Evolutionary conservation across 2,329 filamentous ascomycete genomes (phyloP).

Genomic region (Colletotrichum noveboracense): DNA sequence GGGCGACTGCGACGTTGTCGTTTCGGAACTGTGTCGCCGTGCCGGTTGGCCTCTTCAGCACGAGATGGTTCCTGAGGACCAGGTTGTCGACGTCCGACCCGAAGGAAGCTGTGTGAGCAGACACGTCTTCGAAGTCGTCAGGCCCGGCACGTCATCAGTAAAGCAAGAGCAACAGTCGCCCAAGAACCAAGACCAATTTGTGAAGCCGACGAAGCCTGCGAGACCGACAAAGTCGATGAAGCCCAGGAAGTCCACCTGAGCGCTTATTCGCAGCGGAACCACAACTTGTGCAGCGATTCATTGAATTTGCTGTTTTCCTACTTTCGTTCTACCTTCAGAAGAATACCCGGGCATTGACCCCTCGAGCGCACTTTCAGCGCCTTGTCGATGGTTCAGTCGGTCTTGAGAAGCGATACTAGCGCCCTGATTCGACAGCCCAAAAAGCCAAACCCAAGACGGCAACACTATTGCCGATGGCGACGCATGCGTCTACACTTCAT

Average conservation of each 20-base stretch:
- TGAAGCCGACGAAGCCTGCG: constrained; percentile 5
- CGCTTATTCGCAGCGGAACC: background rate
- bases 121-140: constrained; percentile 38
- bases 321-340: background rate
- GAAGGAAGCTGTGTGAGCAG: constrained; percentile 50
- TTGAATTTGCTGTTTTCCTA: background rate
- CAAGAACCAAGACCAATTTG: background rate
- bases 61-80: constrained; percentile 78
- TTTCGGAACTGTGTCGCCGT: constrained; percentile 82
- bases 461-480: background rate
- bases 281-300: background rate
- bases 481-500: background rate
- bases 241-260: constrained; percentile 4
- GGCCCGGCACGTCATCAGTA: background rate
- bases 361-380: background rate
- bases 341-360: background rate
- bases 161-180: background rate
- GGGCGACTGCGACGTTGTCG: constrained; percentile 92
- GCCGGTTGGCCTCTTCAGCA: constrained; percentile 83
- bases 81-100: constrained; percentile 62
- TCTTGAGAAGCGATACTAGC: background rate
- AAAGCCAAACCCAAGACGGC: background rate
- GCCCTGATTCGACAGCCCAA: background rate
- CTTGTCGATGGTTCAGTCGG: background rate
- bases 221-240: background rate